Base-by-base conservation (phyloP, 2,329 filamentous ascomycete species). In the Blumeriella jaapii region DNA sequence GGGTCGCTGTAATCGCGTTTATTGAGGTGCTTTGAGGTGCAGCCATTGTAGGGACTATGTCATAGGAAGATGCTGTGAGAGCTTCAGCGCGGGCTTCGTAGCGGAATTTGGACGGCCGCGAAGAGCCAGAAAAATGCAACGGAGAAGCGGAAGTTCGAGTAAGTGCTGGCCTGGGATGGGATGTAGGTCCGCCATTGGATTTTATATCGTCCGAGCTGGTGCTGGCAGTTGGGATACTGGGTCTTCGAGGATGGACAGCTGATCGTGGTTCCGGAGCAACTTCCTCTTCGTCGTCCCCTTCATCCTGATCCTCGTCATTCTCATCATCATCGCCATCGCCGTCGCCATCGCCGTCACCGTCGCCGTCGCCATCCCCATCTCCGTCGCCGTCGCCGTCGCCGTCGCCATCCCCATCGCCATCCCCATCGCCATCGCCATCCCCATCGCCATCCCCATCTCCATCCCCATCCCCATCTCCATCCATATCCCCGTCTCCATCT, bases 41-140 rank as follows among this genome's bases (percentile, higher is more conserved):
- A 2, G 91, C 91, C 62, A 96, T 96, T 14, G 91, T 96, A 2
- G 91, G 91, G 1, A 94, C 81, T 41, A 98, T 94, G 56, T 98
- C 91, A 63, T 96, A 98, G 2, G 81, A 73, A 25, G 69, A 64
- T 10, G 91, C 89, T 1, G 70, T 78, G 31, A 93, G 63, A n/a
- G 77, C 82, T 53, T 93, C 86, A 8, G 78, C 68, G 1, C 82
- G 74, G n/a, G 86, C 68, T 31, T 63, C 67, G 1, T 78, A 80
- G 30, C 71, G 74, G 57, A 65, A 42, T 48, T 55, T 27, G 51
- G 57, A 46, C 61, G 67, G 40, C 59, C 62, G 25, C 59, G 60
- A 32, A 55, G 52, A 26, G 42, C 48, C 42, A 53, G 59, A 51
- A 31, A 34, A 37, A 36, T 48, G 51, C 40, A 30, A 48, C 17